Base-by-base conservation (phyloP, 306 rosid genomes). In the Hippophae tibetana region DNA sequence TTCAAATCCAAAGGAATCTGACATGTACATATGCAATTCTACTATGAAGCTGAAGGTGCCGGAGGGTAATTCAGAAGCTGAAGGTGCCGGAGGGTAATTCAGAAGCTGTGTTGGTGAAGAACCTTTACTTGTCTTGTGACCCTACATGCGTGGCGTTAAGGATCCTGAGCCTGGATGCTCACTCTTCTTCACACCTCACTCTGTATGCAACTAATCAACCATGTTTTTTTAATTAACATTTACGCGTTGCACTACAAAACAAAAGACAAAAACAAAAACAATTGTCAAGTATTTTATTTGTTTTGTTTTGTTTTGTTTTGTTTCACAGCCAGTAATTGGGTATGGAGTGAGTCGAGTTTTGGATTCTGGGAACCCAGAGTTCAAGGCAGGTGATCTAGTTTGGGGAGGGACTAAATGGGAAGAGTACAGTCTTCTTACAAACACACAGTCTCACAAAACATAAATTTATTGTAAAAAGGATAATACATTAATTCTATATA, bases 101-200 rank as follows among this genome's bases (percentile, higher is more conserved):
- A 10, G 25, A 42, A 8, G 64, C 64, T 10, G 53, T 58, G 8
- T 10, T 67, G 53, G 50, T 67, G 58, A 51, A 50, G 52, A 67
- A 67, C 38, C 64, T 58, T 5, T 66, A 57, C 56, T 57, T 66
- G 58, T 49, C 64, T 13, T 66, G 71, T 38, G 71, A 57, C 41
- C 40, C 2, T 50, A 57, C 51, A 47, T 66, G 64, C 60, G 60
- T 5, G 60, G 60, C 12, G 60, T 12, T 40, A 56, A 56, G 60
- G 41, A 56, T 6, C 60, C 44, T 9, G 25, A 56, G 41, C 45
- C 60, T 4, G 46, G 45, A 7, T 25, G 45, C 9, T 10, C 40
- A 12, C 40, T 6, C 0, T 56, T 47, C 38, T 42, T 56, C 42
- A 43, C 63, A 10, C 70, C 70, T 8, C 18, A 47, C 57, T 41